Percentiles rank a stretch among this genome's conserved stretches.
Conservation (phyloP, 768 basidiomycete genomes). For the Mycena albidolilacea region DNA sequence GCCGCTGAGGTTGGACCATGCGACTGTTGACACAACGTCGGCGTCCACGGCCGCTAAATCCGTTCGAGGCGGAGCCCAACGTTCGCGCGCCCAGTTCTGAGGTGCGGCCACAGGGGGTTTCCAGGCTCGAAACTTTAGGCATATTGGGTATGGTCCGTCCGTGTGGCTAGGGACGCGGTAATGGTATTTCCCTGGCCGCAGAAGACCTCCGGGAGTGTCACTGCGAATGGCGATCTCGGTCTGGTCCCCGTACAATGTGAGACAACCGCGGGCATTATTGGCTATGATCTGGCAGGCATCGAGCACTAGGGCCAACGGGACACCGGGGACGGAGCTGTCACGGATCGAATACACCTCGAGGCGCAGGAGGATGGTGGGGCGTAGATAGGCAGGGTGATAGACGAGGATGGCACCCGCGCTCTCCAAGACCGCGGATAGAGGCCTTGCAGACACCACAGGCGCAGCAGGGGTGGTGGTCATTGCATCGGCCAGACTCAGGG, state of each 20-base stretch:
- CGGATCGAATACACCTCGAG: conserved; percentile 4
- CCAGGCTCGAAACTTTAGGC: background rate
- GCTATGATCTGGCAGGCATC: conserved; percentile 8
- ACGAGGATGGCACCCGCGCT: background rate
- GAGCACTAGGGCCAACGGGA: conserved; percentile 3
- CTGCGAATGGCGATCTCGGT: background rate
- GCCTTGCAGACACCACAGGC: background rate
- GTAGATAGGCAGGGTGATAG: background rate
- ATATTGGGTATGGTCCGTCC: conserved; percentile 7
- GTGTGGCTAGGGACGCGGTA: conserved; percentile 5
- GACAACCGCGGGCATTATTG: conserved; percentile 3
- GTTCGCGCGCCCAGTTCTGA: conserved; percentile 4
- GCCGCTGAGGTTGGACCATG: background rate
- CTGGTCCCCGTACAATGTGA: background rate
- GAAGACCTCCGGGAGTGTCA: background rate
- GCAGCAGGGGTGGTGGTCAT: background rate
- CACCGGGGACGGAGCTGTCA: background rate
- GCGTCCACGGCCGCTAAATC: background rate
- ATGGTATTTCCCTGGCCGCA: conserved; percentile 5
- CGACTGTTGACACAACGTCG: background rate
- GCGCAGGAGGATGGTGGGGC: conserved; percentile 5
- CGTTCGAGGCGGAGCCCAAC: conserved; percentile 1
- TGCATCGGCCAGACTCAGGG: too few relatives aligned
- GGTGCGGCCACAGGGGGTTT: background rate
- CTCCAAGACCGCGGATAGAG: background rate